Evolutionary conservation across 1,284 basidiomycete species (phyloP).

Genomic region (Cutaneotrichosporon sp.): DNA sequence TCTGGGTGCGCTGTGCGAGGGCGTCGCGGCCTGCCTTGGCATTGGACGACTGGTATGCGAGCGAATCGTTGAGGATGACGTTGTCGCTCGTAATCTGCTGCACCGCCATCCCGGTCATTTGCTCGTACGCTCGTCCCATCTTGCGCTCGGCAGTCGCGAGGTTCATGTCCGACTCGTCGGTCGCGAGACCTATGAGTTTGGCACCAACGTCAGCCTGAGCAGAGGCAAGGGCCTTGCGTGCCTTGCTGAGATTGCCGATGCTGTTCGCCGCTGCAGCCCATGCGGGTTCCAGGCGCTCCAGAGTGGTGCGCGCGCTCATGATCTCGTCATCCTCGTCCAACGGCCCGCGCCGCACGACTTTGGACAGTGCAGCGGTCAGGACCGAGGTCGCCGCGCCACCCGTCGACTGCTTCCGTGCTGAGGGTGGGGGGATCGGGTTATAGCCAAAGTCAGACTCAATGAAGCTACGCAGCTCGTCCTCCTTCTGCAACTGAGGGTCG

Average conservation of each 20-base stretch:
- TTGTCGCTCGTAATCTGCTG: slow-evolving; percentile 82
- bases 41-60: slow-evolving; percentile 91
- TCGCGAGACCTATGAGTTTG: slow-evolving; percentile 80
- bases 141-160: slow-evolving; percentile 76
- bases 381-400: slow-evolving; percentile 53
- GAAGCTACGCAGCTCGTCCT: slow-evolving; percentile 88
- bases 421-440: slow-evolving; percentile 60
- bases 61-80: slow-evolving; percentile 82
- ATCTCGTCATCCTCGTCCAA: slow-evolving; percentile 63
- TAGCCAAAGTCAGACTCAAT: slow-evolving; percentile 90
- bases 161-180: slow-evolving; percentile 77
- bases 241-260: slow-evolving; percentile 74
- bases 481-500: slow-evolving; percentile 76
- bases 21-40: slow-evolving; percentile 87
- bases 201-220: slow-evolving; percentile 83
- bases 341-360: slow-evolving; percentile 49
- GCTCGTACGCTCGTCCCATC: slow-evolving; percentile 79
- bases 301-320: slow-evolving; percentile 79
- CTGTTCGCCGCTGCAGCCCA: slow-evolving; percentile 85
- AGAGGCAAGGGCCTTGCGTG: slow-evolving; percentile 71
- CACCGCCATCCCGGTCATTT: slow-evolving; percentile 75
- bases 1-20: slow-evolving; percentile 75
- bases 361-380: slow-evolving; percentile 48
- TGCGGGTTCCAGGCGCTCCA: slow-evolving; percentile 82
- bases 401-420: slow-evolving; percentile 57